Conservation (phyloP, 805 yeast genomes). For the Metschnikowia amazonensis region DNA sequence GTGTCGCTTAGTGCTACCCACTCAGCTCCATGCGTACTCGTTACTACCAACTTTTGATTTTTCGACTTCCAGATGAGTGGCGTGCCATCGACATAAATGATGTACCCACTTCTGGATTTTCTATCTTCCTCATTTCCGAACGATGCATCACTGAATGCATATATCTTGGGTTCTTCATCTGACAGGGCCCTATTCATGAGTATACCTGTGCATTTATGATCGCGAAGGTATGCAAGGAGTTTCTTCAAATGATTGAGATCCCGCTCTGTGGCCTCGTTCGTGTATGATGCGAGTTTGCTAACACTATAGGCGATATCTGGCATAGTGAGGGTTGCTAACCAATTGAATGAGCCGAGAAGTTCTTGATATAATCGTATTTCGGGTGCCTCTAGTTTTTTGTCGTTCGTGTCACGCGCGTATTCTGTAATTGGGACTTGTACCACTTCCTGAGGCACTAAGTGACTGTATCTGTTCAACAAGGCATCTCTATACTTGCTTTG, state of each 20-base stretch:
- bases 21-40: no score
- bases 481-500: conserved; percentile 1
- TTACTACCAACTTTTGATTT: no score
- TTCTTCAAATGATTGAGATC: not conserved
- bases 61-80: no score
- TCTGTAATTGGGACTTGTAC: not conserved
- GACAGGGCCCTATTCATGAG: no score
- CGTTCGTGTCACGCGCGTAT: not conserved
- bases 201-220: not conserved
- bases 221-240: not conserved
- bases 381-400: not conserved
- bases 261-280: not conserved
- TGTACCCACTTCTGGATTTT: no score
- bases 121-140: no score
- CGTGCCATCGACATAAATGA: no score
- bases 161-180: no score
- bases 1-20: no score
- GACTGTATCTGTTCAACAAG: not conserved
- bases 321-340: conserved; percentile 2
- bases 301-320: conserved; percentile 5
- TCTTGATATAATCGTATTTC: conserved; percentile 1
- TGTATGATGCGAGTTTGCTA: conserved; percentile 2
- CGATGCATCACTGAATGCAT: no score
- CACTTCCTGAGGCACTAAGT: not conserved
- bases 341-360: conserved; percentile 4